phyloP scores from a whole-genome alignment of 352 stramenopile species.

The Thraustochytrium striatum region DNA sequence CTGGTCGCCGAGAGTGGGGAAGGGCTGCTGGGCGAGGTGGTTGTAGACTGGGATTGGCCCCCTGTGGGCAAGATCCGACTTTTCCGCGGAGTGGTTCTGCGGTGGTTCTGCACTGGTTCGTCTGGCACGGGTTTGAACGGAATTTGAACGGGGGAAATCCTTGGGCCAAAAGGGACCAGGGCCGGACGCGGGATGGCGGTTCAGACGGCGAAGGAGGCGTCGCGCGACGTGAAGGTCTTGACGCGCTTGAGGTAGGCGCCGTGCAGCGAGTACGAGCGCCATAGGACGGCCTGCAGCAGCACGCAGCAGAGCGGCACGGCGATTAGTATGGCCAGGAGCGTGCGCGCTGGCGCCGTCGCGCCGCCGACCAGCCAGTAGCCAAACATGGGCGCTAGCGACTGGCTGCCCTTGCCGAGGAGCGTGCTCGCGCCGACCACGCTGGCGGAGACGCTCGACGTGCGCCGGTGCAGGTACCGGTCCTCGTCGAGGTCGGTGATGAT shows the following conservation, averaged over 20 bases:
- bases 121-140: too few species aligned
- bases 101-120: too few species aligned
- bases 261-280: background rate
- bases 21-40: too few species aligned
- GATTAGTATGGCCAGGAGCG: slow-evolving; percentile 14
- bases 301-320: slow-evolving; percentile 35
- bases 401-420: slow-evolving; percentile 38
- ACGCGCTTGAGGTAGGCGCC: background rate
- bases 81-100: too few species aligned
- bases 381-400: slow-evolving; percentile 50
- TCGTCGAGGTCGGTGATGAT: slow-evolving; percentile 49
- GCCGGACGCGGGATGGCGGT: too few species aligned
- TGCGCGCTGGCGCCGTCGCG: background rate
- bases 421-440: slow-evolving; percentile 34
- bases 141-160: too few species aligned
- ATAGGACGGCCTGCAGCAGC: slow-evolving; percentile 10
- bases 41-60: too few species aligned
- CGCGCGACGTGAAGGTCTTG: too few species aligned
- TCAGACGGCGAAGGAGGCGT: too few species aligned
- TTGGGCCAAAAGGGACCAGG: too few species aligned
- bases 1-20: too few species aligned
- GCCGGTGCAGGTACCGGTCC: slow-evolving; percentile 15
- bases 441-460: background rate
- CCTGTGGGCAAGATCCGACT: too few species aligned
- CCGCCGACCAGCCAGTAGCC: background rate